phyloP scores from a whole-genome alignment of 768 basidiomycete species.

The Boletus bicolor region DNA sequence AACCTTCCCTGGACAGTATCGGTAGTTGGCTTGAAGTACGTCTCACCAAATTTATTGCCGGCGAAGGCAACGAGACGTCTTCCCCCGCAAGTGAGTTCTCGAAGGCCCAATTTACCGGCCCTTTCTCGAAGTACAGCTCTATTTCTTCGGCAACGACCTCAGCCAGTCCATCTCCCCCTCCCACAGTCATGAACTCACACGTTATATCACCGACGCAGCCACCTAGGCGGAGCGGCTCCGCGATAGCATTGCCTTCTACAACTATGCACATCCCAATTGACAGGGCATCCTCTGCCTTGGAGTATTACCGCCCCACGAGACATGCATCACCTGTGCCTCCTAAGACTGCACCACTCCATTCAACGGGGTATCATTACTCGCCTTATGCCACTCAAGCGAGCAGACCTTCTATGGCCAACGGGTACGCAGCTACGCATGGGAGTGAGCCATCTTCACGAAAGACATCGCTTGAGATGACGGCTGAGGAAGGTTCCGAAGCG shows the following conservation, averaged over 20 bases:
- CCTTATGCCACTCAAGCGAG: slow-evolving; percentile 28
- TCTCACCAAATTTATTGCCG: slow-evolving; percentile 92
- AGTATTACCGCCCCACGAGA: slow-evolving; percentile 52
- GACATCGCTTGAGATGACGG: slow-evolving; percentile 30
- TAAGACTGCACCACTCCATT: slow-evolving; percentile 51
- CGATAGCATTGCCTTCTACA: slow-evolving; percentile 54
- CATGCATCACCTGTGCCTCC: slow-evolving; percentile 54
- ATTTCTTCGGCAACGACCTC: slow-evolving; percentile 82
- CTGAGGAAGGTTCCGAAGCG: slow-evolving; percentile 24
- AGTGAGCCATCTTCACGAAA: slow-evolving; percentile 29
- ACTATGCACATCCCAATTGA: slow-evolving; percentile 55
- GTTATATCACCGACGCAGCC: slow-evolving; percentile 37
- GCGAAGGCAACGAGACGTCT: slow-evolving; percentile 62
- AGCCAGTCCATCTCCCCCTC: slow-evolving; percentile 73
- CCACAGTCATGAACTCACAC: slow-evolving; percentile 41
- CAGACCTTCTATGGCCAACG: slow-evolving; percentile 34
- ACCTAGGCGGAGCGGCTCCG: slow-evolving; percentile 65
- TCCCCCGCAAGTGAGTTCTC: slow-evolving; percentile 35
- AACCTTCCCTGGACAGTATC: slow-evolving; percentile 89
- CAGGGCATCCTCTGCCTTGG: slow-evolving; percentile 76
- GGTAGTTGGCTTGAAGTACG: slow-evolving; percentile 91
- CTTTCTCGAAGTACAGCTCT: slow-evolving; percentile 90
- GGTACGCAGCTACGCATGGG: slow-evolving; percentile 36
- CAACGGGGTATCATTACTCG: slow-evolving; percentile 27
- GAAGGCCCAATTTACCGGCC: slow-evolving; percentile 55